Evolutionary conservation across 257 asterid species (phyloP).

Genomic region (Marsdenia floribunda): DNA sequence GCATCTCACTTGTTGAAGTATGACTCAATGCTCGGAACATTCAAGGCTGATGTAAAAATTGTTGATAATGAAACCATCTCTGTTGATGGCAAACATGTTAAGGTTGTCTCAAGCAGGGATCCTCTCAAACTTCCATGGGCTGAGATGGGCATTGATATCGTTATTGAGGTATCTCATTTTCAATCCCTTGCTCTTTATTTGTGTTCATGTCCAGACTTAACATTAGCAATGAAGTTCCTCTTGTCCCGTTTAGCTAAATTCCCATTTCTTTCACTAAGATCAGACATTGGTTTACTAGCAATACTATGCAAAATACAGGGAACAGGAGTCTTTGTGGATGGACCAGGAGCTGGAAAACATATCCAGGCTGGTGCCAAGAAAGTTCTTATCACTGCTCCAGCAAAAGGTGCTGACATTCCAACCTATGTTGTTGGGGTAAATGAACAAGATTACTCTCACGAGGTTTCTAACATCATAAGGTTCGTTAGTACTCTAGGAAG

Average conservation of each 20-base stretch:
- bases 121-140: conserved; percentile 97
- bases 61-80: conserved; percentile 77
- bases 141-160: conserved; percentile 85
- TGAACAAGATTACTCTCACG: conserved; percentile 70
- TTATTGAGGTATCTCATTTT: conserved; percentile 55
- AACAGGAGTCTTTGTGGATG: conserved; percentile 90
- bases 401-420: conserved; percentile 93
- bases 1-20: conserved; percentile 91
- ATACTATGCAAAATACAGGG: conserved; percentile 41
- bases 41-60: conserved; percentile 79
- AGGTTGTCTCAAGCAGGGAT: conserved; percentile 82
- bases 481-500: conserved; percentile 10
- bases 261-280: background rate
- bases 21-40: conserved; percentile 88
- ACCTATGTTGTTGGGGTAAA: conserved; percentile 91
- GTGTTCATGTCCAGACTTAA: background rate
- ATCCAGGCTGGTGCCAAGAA: conserved; percentile 98
- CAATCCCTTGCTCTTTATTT: background rate
- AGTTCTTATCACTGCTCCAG: conserved; percentile 94
- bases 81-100: conserved; percentile 75
- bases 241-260: background rate
- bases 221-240: background rate
- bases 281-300: background rate
- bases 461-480: conserved; percentile 81
- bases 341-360: conserved; percentile 97